Conservation (phyloP, 2,329 filamentous ascomycete species). For the Hypoxylon sp. region DNA sequence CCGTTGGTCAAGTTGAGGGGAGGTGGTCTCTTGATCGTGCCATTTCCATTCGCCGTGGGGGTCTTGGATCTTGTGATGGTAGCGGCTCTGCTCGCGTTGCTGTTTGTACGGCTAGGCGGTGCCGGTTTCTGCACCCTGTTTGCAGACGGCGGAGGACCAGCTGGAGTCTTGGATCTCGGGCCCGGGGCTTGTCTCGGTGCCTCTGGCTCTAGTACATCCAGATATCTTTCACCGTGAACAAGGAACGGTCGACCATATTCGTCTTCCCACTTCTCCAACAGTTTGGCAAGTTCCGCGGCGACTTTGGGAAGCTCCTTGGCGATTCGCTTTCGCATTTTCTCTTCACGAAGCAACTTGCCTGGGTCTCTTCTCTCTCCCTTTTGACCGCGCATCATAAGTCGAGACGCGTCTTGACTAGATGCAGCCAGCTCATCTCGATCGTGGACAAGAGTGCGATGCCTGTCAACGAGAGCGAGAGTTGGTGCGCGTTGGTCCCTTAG, state of each 20-base stretch:
- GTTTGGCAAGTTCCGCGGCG: conserved; percentile 80
- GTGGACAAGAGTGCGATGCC: conserved; percentile 80
- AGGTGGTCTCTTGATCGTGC: conserved; percentile 46
- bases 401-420: conserved; percentile 93
- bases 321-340: conserved; percentile 98
- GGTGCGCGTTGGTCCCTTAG: conserved; percentile 89
- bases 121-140: conserved; percentile 50
- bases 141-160: conserved; percentile 62
- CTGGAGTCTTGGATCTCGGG: conserved; percentile 79
- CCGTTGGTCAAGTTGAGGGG: conserved; percentile 43
- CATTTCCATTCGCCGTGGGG: conserved; percentile 55
- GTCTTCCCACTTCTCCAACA: conserved; percentile 88
- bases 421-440: conserved; percentile 88
- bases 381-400: conserved; percentile 87
- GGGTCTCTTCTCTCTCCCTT: conserved; percentile 96
- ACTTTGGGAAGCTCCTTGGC: conserved; percentile 95
- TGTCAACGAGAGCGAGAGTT: conserved; percentile 82
- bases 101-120: conserved; percentile 49
- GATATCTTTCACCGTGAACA: conserved; percentile 89
- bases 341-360: conserved; percentile 89
- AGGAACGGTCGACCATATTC: conserved; percentile 94
- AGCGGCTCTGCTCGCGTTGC: conserved; percentile 48
- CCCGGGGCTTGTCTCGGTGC: conserved; percentile 67
- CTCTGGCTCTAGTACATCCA: conserved; percentile 79
- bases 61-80: conserved; percentile 61